A percentile compares a stretch with the other conserved stretches of the same genome.
phyloP scores from a whole-genome alignment of 306 rosid genomes.

The Begonia masoniana region DNA sequence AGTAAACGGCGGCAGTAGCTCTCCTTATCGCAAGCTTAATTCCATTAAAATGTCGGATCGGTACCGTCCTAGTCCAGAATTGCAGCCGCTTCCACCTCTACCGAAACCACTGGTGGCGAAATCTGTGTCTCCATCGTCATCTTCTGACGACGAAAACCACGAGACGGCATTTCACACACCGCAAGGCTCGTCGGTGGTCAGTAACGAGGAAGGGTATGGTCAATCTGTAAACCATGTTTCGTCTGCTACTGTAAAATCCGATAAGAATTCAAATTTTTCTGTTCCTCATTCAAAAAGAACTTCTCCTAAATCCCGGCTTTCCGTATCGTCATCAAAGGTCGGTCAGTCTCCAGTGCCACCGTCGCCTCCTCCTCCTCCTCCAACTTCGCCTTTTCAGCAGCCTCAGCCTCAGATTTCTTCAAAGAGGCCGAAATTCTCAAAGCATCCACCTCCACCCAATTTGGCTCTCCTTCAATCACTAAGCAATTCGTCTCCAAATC shows the following conservation, averaged over 20 bases:
- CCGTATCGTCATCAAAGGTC: slow-evolving; percentile 28
- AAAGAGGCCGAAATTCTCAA: slow-evolving; percentile 46
- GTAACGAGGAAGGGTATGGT: slow-evolving; percentile 28
- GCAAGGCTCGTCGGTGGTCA: slow-evolving; percentile 39
- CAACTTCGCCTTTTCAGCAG: slow-evolving; percentile 7
- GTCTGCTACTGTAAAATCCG: slow-evolving; percentile 10
- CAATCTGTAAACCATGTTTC: slow-evolving; percentile 23
- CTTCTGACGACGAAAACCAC: slow-evolving; percentile 39
- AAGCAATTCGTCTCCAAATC: slow-evolving; percentile 10
- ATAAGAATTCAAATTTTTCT: slow-evolving; percentile 4
- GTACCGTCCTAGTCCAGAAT: slow-evolving; percentile 84
- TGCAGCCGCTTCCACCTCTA: slow-evolving; percentile 86
- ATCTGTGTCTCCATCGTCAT: slow-evolving; percentile 30
- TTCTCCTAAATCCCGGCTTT: slow-evolving; percentile 58
- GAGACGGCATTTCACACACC: slow-evolving; percentile 78
- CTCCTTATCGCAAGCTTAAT: slow-evolving; percentile 64
- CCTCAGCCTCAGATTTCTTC: slow-evolving; percentile 11
- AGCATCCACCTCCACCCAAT: slow-evolving; percentile 33
- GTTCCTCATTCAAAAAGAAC: slow-evolving; percentile 62
- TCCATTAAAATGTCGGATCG: slow-evolving; percentile 70
- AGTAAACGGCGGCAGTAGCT: slow-evolving; percentile 23
- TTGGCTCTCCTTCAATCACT: slow-evolving; percentile 41
- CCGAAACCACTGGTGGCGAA: slow-evolving; percentile 25
- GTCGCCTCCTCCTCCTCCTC: slow-evolving; percentile 16
- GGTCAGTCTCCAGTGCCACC: slow-evolving; percentile 18